Percentiles rank a stretch among this genome's conserved stretches.
These are phyloP conservation scores for Atkinsonella hypoxylon DNA, from an alignment of 2,329 filamentous ascomycete genomes.

Conservation along the genomic window DNA sequence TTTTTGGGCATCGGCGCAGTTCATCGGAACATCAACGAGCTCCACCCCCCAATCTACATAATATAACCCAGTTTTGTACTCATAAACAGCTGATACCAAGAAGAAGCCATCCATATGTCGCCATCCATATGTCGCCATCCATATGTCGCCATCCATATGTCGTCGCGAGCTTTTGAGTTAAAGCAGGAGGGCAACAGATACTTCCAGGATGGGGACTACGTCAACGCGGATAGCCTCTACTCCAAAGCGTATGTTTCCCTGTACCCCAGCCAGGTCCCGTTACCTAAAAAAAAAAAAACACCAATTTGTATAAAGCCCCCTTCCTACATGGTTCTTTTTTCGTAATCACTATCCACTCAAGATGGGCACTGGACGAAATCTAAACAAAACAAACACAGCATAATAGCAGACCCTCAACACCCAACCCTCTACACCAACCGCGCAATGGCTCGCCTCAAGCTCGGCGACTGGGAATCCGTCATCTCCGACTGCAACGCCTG, in stretches of 20 bases:
- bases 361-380: neutral
- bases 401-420: conserved; percentile 67
- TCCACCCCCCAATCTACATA: too few relatives aligned
- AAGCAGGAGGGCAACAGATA: conserved; percentile 51
- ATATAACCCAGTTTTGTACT: too few relatives aligned
- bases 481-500: conserved; percentile 68
- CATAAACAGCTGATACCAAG: too few relatives aligned
- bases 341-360: neutral
- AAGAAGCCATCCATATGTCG: too few relatives aligned
- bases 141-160: too few relatives aligned
- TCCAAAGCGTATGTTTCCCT: conserved; percentile 49
- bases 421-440: conserved; percentile 80
- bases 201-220: conserved; percentile 54
- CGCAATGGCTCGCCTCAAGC: conserved; percentile 67
- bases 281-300: too few relatives aligned
- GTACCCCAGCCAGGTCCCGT: too few relatives aligned
- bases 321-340: too few relatives aligned
- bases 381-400: conserved; percentile 31
- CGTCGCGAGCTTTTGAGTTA: conserved; percentile 27
- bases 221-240: conserved; percentile 55
- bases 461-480: conserved; percentile 60
- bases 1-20: too few relatives aligned
- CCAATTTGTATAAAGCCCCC: too few relatives aligned
- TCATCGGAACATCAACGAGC: too few relatives aligned
- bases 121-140: conserved; percentile 26